These are phyloP conservation scores for Picea abies DNA, from an alignment of 83 land plant genomes.

Conservation along the genomic window DNA sequence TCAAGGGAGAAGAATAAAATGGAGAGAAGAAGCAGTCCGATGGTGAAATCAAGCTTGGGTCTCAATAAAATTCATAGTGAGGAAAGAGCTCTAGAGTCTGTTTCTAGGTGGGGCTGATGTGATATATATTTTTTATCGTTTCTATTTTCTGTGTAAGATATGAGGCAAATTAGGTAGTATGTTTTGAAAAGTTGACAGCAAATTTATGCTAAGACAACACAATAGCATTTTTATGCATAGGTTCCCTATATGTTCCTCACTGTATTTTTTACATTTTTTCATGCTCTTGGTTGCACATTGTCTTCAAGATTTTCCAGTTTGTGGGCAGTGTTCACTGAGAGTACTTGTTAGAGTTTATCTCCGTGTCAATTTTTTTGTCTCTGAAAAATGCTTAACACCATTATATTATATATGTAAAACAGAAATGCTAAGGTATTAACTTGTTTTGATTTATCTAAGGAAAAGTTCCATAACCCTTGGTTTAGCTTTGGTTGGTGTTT, in stretches of 20 bases:
- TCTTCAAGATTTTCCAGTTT: not conserved
- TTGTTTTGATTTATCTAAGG: not conserved
- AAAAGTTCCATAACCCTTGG: not conserved
- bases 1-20: conserved; percentile 1
- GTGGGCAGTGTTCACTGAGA: not conserved
- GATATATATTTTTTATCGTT: not conserved
- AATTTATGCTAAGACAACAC: not conserved
- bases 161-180: not conserved
- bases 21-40: not conserved
- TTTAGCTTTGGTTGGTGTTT: not conserved
- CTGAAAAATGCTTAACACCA: not conserved
- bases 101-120: conserved; percentile 11
- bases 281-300: not conserved
- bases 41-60: not conserved
- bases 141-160: not conserved
- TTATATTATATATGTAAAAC: not conserved
- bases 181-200: not conserved
- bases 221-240: not conserved
- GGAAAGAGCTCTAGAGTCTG: not conserved
- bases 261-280: not conserved
- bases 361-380: not conserved
- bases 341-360: not conserved
- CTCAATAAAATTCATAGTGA: not conserved
- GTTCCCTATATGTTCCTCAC: not conserved
- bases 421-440: not conserved